A percentile compares a stretch with the other conserved stretches of the same genome.
phyloP scores from a whole-genome alignment of 352 stramenopile genomes.

The Blastocystis sp. region DNA sequence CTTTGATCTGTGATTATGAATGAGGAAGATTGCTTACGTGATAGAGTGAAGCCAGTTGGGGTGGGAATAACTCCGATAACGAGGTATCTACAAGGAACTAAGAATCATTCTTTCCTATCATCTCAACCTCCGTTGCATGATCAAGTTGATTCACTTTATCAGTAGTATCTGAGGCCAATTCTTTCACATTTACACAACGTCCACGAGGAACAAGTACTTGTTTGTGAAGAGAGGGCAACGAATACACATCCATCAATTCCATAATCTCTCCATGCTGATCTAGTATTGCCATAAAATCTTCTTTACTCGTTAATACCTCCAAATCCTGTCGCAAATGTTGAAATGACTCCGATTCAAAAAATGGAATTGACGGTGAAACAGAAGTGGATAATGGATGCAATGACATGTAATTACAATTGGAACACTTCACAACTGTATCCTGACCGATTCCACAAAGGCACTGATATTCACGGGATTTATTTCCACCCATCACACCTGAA shows the following conservation, averaged over 20 bases:
- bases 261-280: neutral
- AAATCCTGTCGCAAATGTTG: neutral
- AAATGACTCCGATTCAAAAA: constrained; percentile 17
- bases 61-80: constrained; percentile 20
- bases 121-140: neutral
- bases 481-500: constrained; percentile 37
- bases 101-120: neutral
- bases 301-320: neutral
- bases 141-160: neutral
- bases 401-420: constrained; percentile 2
- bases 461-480: constrained; percentile 26
- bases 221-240: neutral
- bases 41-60: neutral
- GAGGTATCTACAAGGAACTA: neutral
- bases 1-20: neutral
- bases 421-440: neutral
- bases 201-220: neutral
- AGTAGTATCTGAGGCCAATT: neutral
- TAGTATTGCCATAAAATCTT: constrained; percentile 11
- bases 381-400: neutral
- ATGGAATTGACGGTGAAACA: neutral
- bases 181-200: neutral
- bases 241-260: constrained; percentile 21
- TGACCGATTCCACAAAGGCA: constrained; percentile 33
- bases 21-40: neutral